A percentile compares a stretch with the other conserved stretches of the same genome.
These are phyloP conservation scores for Cnidoscolus chayamansa DNA, from an alignment of 441 rosid species.

Conservation along the genomic window DNA sequence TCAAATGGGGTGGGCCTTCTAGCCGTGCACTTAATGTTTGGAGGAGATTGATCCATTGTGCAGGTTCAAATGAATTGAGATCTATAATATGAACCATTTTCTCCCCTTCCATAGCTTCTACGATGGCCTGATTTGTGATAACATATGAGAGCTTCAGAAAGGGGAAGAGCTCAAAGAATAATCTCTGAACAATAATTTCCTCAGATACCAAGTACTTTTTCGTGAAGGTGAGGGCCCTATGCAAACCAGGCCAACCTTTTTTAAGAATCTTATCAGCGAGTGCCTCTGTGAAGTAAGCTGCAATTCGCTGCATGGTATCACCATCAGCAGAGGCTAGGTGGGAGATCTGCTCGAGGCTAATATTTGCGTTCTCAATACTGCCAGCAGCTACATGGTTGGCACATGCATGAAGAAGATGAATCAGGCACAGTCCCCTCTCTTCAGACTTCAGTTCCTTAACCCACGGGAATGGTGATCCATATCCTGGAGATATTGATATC, in stretches of 20 bases:
- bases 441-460: constrained; percentile 54
- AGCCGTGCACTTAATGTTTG: constrained; percentile 54
- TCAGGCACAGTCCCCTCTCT: constrained; percentile 61
- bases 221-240: constrained; percentile 62
- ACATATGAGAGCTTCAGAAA: constrained; percentile 57
- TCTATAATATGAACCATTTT: constrained; percentile 70
- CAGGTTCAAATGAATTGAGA: constrained; percentile 58
- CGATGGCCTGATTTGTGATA: constrained; percentile 60
- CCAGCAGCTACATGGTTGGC: constrained; percentile 61
- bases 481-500: constrained; percentile 58
- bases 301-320: constrained; percentile 65
- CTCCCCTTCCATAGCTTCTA: constrained; percentile 69
- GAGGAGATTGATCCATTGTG: constrained; percentile 69
- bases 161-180: constrained; percentile 70
- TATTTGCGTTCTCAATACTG: constrained; percentile 54
- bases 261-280: constrained; percentile 63
- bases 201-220: constrained; percentile 43
- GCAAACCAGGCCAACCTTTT: constrained; percentile 58
- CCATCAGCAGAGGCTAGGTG: constrained; percentile 68
- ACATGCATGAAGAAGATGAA: constrained; percentile 51
- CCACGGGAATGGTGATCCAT: constrained; percentile 59
- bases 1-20: constrained; percentile 71
- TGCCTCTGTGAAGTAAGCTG: constrained; percentile 68
- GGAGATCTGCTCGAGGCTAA: constrained; percentile 55
- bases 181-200: constrained; percentile 44